Evolutionary conservation across 73 alveolate species (phyloP), one percentile per base, ranked within the genome.

Genomic region (Paramecium pentaurelia): DNA sequence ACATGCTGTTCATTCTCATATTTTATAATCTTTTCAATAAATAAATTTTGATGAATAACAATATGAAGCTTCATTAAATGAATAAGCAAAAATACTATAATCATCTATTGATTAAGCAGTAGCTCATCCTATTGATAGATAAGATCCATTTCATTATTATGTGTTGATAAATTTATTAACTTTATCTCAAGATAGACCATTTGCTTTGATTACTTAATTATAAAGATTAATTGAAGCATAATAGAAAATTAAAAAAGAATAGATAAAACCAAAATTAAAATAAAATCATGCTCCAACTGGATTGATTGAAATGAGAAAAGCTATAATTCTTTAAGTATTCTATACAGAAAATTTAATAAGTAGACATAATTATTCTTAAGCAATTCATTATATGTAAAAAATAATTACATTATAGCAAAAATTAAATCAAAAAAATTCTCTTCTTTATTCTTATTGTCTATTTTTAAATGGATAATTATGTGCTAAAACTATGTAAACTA

Each of bases 401-500:
- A 45, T 80, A 25, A 42, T 80, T 47, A 47, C 71, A 20, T 22
- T 45, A 12, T 44, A 44, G n/a, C 22, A 38, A 11, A 80, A 80
- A 7, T 18, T 9, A 25, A 47, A 49, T 27, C 36, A 32, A 45
- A 47, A 40, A 4, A 27, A 80, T 47, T 27, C 71, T 1, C n/a
- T 80, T 1, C 75, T 45, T 20, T 80, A 45, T 44, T 54, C 75
- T 1, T 80, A 80, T 47, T 32, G 75, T 44, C n/a, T 80, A 40
- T 80, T 45, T 80, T 22, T 80, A 9, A 45, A 80, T 80, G 91
- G 91, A 6, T 49, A 38, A 47, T 40, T 80, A 42, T 80, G 91
- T 25, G 45, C 49, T 6, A 22, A 42, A 42, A 80, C 91, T 11
- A 32, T 80, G 58, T 80, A 80, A 45, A 42, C 51, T 0, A 25